Percentiles rank a stretch among this genome's conserved stretches.
Evolutionary conservation across 148 eudicot genomes (phyloP).

Genomic region (Beta vulgaris): DNA sequence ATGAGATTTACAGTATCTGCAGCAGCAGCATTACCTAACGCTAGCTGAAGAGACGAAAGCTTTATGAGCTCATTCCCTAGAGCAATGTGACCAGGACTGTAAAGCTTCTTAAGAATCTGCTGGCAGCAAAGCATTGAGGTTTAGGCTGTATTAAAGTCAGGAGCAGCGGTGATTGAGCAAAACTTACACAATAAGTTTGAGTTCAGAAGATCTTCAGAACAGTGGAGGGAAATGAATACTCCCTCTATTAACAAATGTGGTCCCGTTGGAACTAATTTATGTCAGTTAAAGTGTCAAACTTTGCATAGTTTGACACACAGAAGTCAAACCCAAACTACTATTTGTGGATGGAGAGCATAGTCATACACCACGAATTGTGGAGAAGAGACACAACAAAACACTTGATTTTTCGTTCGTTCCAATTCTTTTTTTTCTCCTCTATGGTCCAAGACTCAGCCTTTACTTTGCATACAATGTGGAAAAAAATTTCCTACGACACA

Average conservation of each 20-base stretch:
- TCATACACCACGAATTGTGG: too few relatives aligned
- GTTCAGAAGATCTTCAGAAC: not conserved
- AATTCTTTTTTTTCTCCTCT: not conserved
- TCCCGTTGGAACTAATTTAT: too few relatives aligned
- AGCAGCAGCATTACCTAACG: slow-evolving; percentile 40
- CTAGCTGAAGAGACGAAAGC: slow-evolving; percentile 67
- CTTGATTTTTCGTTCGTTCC: too few relatives aligned
- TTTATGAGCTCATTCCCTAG: slow-evolving; percentile 80
- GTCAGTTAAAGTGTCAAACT: too few relatives aligned
- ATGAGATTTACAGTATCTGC: slow-evolving; percentile 43
- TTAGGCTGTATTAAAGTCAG: not conserved
- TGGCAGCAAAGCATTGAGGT: not conserved
- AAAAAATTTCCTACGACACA: too few relatives aligned
- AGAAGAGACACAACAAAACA: too few relatives aligned
- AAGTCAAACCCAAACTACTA: too few relatives aligned
- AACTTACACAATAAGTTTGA: not conserved
- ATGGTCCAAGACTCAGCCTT: not conserved
- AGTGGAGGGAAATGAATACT: not conserved
- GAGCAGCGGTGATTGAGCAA: slow-evolving; percentile 1
- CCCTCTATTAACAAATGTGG: not conserved
- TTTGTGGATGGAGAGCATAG: too few relatives aligned
- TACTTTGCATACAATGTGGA: not conserved
- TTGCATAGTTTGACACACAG: too few relatives aligned
- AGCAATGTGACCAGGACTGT: slow-evolving; percentile 59
- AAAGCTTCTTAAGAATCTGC: slow-evolving; percentile 83